Conservation (phyloP, 73 alveolate genomes). For the Effrenium voratum region DNA sequence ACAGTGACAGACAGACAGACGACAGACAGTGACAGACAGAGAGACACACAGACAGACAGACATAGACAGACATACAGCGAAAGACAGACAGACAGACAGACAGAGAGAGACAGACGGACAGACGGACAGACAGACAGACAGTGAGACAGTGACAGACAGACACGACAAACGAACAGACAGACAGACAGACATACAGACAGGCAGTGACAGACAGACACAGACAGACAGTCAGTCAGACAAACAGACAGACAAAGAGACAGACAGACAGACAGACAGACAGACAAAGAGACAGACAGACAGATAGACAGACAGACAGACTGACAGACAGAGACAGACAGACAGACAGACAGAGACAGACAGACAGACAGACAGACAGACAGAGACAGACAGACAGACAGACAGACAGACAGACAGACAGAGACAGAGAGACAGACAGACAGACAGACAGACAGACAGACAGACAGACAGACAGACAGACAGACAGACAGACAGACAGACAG, state of each 20-base stretch:
- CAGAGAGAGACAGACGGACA: background rate
- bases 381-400: background rate
- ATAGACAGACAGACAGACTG: background rate
- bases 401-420: constrained; percentile 2
- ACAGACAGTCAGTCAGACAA: background rate
- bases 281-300: constrained; percentile 9
- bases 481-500: background rate
- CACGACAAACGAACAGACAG: background rate
- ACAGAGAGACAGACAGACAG: background rate
- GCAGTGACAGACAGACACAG: background rate
- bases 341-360: background rate
- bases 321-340: background rate
- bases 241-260: constrained; percentile 12
- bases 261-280: background rate
- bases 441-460: background rate
- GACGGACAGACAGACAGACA: background rate
- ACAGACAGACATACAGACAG: constrained; percentile 1
- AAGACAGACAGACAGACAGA: background rate
- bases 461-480: background rate
- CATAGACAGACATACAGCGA: background rate
- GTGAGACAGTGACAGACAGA: background rate
- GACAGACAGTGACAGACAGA: background rate
- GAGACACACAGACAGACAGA: background rate
- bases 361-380: background rate
- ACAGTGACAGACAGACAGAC: background rate